Evolutionary conservation across 1,139 yeast genomes (phyloP), one percentile per base, ranked within the genome.

Genomic region (Groenewaldozyma auringiensis): DNA sequence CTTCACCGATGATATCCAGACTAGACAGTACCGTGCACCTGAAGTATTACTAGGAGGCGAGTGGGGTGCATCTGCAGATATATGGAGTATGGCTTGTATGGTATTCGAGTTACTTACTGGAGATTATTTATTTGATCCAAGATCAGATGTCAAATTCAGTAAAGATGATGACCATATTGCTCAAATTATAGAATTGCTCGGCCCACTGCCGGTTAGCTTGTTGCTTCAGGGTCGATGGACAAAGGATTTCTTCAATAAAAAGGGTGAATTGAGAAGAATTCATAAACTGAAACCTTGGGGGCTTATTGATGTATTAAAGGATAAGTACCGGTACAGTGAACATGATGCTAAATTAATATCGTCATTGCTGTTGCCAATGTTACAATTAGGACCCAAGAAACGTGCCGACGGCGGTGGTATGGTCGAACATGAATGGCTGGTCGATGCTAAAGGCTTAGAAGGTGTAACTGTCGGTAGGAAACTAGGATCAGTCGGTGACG

Each of bases 141-240:
- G 78, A 47, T 75, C 74, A 46, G 87, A 88, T 6, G 67, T 69
- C 45, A 56, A 66, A 37, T 85, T 81, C 59, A 66, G 74, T 49
- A 83, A 83, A 60, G 88, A 84, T 61, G 95, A 86, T 55, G 95
- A 86, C 63, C 95, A 86, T 63, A 64, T 86, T 53, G 95, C 94
- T 0, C 95, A 85, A 61, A 83, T 85, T 25, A 76, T 84, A 36
- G 95, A 85, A 65, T 68, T 85, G 35, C 64, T 83, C 38, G 88
- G 89, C 1, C 67, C 70, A 22, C 71, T 78, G 40, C 87, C 92
- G 1, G 61, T 70, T 9, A 68, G 69, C 33, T 68, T 77, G 29
- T 67, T 82, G 39, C 62, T 68, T 42, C 67, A 75, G 34, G 83
- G 88, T 50, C 70, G 70, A 50, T 71, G 75, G 60, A 70, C 79